Percentiles rank a stretch among this genome's conserved stretches.
These are phyloP conservation scores for Neoboletus brunneissimus DNA, from an alignment of 768 basidiomycete species.

Conservation along the genomic window DNA sequence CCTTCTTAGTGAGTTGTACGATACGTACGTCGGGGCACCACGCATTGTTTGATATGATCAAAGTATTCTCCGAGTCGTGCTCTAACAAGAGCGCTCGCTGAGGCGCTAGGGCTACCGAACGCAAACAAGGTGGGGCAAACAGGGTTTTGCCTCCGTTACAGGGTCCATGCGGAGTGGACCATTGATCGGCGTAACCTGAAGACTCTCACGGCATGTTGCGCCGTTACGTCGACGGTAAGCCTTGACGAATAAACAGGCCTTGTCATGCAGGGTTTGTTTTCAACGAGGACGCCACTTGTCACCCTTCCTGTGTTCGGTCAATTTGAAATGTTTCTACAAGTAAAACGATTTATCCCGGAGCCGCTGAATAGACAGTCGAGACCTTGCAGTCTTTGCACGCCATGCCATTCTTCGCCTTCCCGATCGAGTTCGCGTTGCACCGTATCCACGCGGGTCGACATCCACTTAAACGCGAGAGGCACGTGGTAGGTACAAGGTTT, in stretches of 20 bases:
- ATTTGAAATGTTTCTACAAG: background rate
- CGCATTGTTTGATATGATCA: background rate
- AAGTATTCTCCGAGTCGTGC: background rate
- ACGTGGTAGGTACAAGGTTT: background rate
- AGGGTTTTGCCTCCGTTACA: too few species aligned
- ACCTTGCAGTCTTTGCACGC: background rate
- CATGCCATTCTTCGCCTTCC: background rate
- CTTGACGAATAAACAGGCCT: background rate
- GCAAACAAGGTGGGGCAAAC: background rate
- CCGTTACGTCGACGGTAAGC: background rate
- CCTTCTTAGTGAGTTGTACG: background rate
- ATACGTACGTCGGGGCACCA: background rate
- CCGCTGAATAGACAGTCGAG: background rate
- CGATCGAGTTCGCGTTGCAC: background rate
- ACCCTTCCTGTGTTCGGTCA: background rate
- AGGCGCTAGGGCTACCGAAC: background rate
- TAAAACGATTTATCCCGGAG: background rate
- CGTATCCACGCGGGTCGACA: too few species aligned
- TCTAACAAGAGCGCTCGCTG: background rate
- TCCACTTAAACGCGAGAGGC: too few species aligned
- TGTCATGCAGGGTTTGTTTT: background rate
- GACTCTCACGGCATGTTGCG: background rate
- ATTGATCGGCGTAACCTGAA: too few species aligned
- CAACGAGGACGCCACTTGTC: background rate
- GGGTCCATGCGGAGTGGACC: background rate